Evolutionary conservation across 225 moss, liverwort and hornwort species (phyloP).

Genomic region (Anthoceros angustus): DNA sequence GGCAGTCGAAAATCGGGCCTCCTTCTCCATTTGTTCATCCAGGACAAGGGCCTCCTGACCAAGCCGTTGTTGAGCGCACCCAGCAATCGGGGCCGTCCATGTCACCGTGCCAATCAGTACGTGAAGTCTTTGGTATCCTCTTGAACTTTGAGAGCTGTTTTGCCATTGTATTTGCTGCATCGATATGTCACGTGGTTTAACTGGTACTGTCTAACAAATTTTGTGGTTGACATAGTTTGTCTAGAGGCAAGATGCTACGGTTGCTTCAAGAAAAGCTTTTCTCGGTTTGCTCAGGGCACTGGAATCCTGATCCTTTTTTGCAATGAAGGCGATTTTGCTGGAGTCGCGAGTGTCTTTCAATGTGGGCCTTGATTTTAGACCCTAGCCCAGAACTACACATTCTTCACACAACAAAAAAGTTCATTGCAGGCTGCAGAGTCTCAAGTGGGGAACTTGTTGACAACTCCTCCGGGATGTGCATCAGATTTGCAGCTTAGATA

Average conservation of each 20-base stretch:
- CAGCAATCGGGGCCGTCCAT: too few species aligned
- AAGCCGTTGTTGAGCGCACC: too few species aligned
- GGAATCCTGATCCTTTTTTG: slow-evolving; percentile 87
- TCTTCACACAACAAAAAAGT: too few species aligned
- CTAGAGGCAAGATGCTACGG: slow-evolving; percentile 66
- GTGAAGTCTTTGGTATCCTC: slow-evolving; percentile 79
- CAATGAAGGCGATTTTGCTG: slow-evolving; percentile 32
- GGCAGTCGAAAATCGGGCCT: too few species aligned
- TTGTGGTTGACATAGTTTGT: slow-evolving; percentile 60
- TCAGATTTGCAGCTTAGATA: slow-evolving; percentile 51
- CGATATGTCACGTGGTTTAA: neutral
- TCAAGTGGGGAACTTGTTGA: slow-evolving; percentile 8
- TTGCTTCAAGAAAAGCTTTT: slow-evolving; percentile 95
- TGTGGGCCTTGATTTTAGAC: neutral
- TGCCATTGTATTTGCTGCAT: neutral
- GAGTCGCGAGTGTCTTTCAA: neutral
- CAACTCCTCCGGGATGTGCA: slow-evolving; percentile 42
- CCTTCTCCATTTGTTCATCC: too few species aligned
- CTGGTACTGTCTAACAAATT: neutral
- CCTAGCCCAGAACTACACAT: neutral
- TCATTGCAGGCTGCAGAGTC: neutral
- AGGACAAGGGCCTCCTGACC: too few species aligned
- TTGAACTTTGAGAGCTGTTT: neutral
- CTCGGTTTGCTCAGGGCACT: slow-evolving; percentile 88
- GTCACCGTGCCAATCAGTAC: too few species aligned